Base-by-base conservation (phyloP, 176 grass and related monocot genomes). In the Zizania latifolia region DNA sequence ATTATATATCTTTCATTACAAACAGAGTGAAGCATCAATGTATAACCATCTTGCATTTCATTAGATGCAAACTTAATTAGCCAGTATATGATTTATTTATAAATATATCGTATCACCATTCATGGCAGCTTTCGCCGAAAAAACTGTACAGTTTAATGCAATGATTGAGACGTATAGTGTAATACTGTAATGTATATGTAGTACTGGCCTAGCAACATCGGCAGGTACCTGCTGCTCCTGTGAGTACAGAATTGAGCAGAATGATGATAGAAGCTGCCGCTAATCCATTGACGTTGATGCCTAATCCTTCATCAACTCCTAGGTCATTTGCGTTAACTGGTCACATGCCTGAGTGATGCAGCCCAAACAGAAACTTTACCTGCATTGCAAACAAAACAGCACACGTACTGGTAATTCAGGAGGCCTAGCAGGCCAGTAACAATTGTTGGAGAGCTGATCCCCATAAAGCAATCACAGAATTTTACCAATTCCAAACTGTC, bases 91-190 rank as follows among this genome's bases (percentile, higher is more conserved):
- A 62, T 68, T 31, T 65, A 61, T 27, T 50, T 40, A 36, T 32
- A 45, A 33, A 21, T 24, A 27, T 36, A 68, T 73, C 33, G 78
- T 34, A 81, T 72, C 88, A 84, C 80, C 85, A 88, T 19, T 83
- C 68, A 81, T 83, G 60, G 30, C 27, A 68, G 34, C 69, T 90
- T 80, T 83, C 87, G 53, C 75, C 88, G 50, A 73, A 45, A 17
- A n/a, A 57, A 12, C 2, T 37, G 28, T 32, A 67, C n/a, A 8
- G 12, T 19, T 76, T 72, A 38, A 21, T 67, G 15, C 14, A n/a
- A 32, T 22, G 21, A 53, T 11, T 48, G 43, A 31, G 48, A 53
- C 22, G 22, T 53, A 17, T n/a, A 21, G 9, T 22, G 48, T n/a
- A n/a, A n/a, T n/a, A n/a, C n/a, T n/a, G n/a, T 53, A 53, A 53